Evolutionary conservation across 1,284 basidiomycete species (phyloP).

Genomic region (Mixia osmundae): DNA sequence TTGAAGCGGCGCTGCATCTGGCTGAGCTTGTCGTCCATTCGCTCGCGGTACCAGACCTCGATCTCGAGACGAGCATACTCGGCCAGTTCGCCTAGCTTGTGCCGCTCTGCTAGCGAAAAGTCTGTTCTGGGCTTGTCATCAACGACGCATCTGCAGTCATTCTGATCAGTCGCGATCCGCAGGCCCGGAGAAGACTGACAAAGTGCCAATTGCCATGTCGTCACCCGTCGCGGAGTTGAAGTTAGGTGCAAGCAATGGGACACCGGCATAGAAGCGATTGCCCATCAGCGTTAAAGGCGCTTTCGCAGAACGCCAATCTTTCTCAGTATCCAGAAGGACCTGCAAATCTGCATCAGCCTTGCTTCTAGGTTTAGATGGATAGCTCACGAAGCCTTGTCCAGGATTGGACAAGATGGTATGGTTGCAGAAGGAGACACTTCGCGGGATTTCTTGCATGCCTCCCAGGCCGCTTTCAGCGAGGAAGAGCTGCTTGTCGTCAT

Average conservation of each 20-base stretch:
- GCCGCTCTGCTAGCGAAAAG: conserved; percentile 14
- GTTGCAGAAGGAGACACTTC: conserved; percentile 12
- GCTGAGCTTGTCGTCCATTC: conserved; percentile 7
- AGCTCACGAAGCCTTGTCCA: conserved; percentile 13
- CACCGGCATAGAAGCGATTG: conserved; percentile 10
- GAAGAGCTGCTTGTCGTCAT: conserved; percentile 18
- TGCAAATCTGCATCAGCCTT: too few relatives aligned
- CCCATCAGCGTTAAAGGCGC: not conserved
- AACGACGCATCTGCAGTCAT: too few relatives aligned
- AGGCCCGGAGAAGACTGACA: too few relatives aligned
- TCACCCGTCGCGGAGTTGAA: conserved; percentile 8
- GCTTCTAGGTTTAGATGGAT: too few relatives aligned
- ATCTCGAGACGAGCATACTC: conserved; percentile 12
- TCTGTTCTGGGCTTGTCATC: conserved; percentile 15
- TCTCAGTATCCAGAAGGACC: conserved; percentile 10
- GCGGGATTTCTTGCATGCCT: conserved; percentile 15
- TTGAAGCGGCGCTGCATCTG: not conserved
- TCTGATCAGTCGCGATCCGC: too few relatives aligned
- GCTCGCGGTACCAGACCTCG: conserved; percentile 11
- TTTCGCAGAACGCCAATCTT: conserved; percentile 13
- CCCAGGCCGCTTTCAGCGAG: conserved; percentile 13
- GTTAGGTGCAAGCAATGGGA: conserved; percentile 9
- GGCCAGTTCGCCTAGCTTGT: conserved; percentile 13
- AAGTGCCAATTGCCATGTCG: conserved; percentile 15
- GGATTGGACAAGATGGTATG: conserved; percentile 14